Conservation (phyloP, 305 asterid species). For the Fraxinus ornus region DNA sequence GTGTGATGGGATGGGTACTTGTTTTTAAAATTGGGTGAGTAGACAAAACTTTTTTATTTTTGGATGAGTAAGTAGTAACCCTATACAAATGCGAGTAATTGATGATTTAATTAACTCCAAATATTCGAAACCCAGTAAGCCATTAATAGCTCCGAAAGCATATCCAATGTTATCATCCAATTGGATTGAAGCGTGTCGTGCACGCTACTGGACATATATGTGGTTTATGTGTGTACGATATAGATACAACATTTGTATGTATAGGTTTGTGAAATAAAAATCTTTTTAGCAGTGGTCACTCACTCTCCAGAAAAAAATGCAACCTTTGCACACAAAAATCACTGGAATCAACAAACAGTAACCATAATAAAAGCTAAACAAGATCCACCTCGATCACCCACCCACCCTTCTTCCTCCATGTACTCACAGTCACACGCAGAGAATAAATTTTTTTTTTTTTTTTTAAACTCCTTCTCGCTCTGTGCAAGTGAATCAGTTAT, state of each 20-base stretch:
- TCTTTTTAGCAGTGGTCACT: not conserved
- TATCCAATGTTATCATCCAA: not conserved
- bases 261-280: not conserved
- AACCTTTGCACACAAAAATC: not conserved
- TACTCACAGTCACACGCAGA: not conserved
- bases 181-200: not conserved
- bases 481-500: not conserved
- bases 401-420: not conserved
- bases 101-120: not conserved
- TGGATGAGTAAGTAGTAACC: too few relatives aligned
- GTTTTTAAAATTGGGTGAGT: too few relatives aligned
- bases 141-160: not conserved
- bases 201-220: not conserved
- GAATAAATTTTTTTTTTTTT: not conserved
- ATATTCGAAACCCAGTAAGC: not conserved
- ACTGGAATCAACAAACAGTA: not conserved
- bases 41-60: too few relatives aligned
- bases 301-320: not conserved
- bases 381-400: not conserved
- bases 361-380: not conserved
- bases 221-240: not conserved
- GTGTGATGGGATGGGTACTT: too few relatives aligned
- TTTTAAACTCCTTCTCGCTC: not conserved
- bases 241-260: not conserved
- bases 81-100: too few relatives aligned